Evolutionary conservation across 495 filamentous ascomycete species (phyloP), one percentile per base, ranked within the genome.

Genomic region (Penicillium paradoxum): DNA sequence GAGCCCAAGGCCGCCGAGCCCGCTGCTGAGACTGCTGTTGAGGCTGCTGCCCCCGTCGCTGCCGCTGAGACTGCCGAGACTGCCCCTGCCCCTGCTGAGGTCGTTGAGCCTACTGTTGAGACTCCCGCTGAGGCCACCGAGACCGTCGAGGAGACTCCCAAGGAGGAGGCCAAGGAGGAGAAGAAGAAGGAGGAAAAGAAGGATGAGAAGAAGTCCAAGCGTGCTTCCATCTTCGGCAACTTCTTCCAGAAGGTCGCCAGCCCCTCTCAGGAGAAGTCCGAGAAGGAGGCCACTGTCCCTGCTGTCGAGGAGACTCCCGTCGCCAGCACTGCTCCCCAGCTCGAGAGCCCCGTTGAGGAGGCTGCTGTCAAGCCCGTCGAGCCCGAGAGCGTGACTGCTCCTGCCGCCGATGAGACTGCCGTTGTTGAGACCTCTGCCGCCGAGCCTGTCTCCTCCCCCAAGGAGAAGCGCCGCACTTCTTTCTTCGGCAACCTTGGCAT

Each of bases 191-290:
- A 72, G 22, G 68, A 71, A 43, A 72, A 74, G 61, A 65, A 68
- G 41, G 67, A 74, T 36, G 67, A 71, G 60, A 65, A 68, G 49
- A 73, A 76, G 69, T 40, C 65, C 53, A 82, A 82, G 77, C 72
- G 79, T 49, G 59, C 66, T 49, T 79, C 78, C 42, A 70, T 77
- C 60, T 80, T 79, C 53, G 73, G 72, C 32, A 74, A 67, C 57
- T 68, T 80, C 64, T 83, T 82, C 67, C 77, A 81, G 59, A 80
- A 80, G 56, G 73, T 77, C 50, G 64, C 73, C 49, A 79, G 73
- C 67, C 75, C 79, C 43, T 69, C 72, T 36, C 71, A 74, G 34
- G 74, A 80, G 67, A 80, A 78, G 66, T 66, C 72, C 9, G 73
- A 75, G 64, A 74, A 77, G 58, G 79, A 83, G 56, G 76, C 73